Percentiles rank a stretch among this genome's conserved stretches.
Conservation (phyloP, 108 stramenopile genomes). For the Discostella stelligeroides region DNA sequence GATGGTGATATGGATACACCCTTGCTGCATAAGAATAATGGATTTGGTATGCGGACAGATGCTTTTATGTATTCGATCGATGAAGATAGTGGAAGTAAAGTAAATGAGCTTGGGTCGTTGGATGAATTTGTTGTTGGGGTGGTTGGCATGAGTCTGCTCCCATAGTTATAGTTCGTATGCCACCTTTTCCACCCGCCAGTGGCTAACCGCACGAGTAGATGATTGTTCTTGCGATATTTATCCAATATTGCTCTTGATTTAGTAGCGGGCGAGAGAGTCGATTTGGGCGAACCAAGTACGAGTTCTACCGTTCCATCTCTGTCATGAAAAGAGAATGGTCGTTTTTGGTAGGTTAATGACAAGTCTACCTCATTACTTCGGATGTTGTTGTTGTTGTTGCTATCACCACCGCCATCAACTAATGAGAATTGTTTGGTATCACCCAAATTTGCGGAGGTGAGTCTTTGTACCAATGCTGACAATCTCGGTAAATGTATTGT, state of each 20-base stretch:
- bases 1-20: constrained; percentile 35
- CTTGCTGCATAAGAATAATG: constrained; percentile 22
- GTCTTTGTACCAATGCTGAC: not conserved
- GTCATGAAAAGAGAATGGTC: constrained; percentile 8
- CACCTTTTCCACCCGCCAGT: constrained; percentile 7
- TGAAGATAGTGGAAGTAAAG: no score
- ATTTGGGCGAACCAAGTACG: constrained; percentile 26
- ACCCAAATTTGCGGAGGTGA: not conserved
- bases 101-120: no score
- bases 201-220: constrained; percentile 36
- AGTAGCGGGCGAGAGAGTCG: constrained; percentile 10
- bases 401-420: not conserved
- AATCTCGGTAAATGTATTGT: constrained; percentile 19
- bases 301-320: constrained; percentile 17
- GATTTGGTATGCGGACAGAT: constrained; percentile 26
- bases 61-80: constrained; percentile 35
- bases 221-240: constrained; percentile 22
- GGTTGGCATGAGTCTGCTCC: no score
- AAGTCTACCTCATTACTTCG: not conserved
- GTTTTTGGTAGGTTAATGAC: not conserved
- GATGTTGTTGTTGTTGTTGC: not conserved
- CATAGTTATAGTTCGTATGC: no score
- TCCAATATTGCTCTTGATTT: constrained; percentile 2
- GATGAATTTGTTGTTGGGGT: no score
- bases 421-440: not conserved